phyloP scores from a whole-genome alignment of 192 early-diverging fungal genomes.

The Bifiguratus adelaidae region DNA sequence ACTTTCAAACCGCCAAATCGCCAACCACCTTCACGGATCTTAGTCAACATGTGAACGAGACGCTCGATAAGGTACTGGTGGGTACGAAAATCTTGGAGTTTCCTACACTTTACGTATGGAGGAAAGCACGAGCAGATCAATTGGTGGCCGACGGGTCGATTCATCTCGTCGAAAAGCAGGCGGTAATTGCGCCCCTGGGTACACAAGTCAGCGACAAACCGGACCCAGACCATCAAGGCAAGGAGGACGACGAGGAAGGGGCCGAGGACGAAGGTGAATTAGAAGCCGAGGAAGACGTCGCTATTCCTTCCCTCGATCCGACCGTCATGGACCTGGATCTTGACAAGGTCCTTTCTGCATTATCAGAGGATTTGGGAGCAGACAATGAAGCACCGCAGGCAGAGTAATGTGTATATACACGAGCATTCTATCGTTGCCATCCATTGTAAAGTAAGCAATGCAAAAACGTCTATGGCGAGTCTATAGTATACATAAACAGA shows the following conservation, averaged over 20 bases:
- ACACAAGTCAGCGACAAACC: background rate
- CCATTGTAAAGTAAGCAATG: too few relatives aligned
- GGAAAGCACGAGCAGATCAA: background rate
- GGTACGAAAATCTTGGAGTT: slow-evolving; percentile 18
- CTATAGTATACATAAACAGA: too few relatives aligned
- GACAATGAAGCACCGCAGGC: too few relatives aligned
- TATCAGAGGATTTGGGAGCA: too few relatives aligned
- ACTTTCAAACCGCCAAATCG: background rate
- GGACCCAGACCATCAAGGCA: background rate
- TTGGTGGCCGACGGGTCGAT: too few relatives aligned
- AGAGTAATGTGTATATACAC: too few relatives aligned
- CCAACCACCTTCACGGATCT: slow-evolving; percentile 7
- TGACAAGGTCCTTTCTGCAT: too few relatives aligned
- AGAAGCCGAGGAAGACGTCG: too few relatives aligned
- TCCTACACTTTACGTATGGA: slow-evolving; percentile 19
- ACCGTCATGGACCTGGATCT: too few relatives aligned
- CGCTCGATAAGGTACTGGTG: slow-evolving; percentile 6
- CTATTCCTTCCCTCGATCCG: too few relatives aligned
- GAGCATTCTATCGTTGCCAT: too few relatives aligned
- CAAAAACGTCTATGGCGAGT: too few relatives aligned
- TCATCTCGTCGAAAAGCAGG: background rate
- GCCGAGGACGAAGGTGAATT: background rate
- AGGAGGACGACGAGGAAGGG: background rate
- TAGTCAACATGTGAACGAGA: slow-evolving; percentile 4
- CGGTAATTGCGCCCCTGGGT: background rate